Percentiles rank a stretch among this genome's conserved stretches.
These are phyloP conservation scores for Nemania sp. DNA, from an alignment of 2,329 filamentous ascomycete species.

Conservation along the genomic window DNA sequence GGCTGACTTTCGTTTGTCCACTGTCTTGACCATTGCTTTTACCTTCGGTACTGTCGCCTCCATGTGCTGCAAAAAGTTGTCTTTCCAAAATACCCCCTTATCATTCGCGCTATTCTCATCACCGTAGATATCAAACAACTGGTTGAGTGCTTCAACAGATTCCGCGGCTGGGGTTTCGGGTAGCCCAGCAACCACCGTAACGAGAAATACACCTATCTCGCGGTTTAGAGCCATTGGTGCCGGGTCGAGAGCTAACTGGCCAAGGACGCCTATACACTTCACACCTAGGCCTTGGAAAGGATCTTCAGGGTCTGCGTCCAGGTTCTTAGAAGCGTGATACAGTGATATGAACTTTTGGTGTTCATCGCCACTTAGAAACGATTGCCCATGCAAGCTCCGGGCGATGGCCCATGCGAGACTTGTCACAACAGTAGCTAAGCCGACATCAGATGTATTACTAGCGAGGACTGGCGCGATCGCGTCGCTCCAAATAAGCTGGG, in stretches of 20 bases:
- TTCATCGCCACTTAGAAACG: constrained; percentile 64
- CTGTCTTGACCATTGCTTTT: constrained; percentile 67
- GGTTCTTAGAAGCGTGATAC: constrained; percentile 68
- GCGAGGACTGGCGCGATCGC: constrained; percentile 68
- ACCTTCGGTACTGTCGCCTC: constrained; percentile 66
- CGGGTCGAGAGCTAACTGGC: constrained; percentile 69
- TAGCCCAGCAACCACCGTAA: constrained; percentile 65
- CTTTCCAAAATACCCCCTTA: constrained; percentile 72
- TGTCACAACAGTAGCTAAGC: constrained; percentile 71
- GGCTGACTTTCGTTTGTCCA: constrained; percentile 68
- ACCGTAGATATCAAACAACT: constrained; percentile 75
- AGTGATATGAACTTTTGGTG: constrained; percentile 74
- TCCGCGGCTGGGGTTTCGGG: constrained; percentile 68
- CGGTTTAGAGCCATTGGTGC: constrained; percentile 67
- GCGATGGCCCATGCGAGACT: constrained; percentile 75
- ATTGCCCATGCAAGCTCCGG: constrained; percentile 63
- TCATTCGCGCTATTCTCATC: constrained; percentile 71
- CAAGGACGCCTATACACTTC: constrained; percentile 75
- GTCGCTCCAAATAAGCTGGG: constrained; percentile 68
- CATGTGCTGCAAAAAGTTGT: constrained; percentile 69
- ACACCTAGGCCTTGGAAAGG: constrained; percentile 73
- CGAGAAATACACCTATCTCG: constrained; percentile 72
- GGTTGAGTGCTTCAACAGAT: constrained; percentile 72
- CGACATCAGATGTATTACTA: constrained; percentile 71
- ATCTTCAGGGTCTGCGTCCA: constrained; percentile 57